Evolutionary conservation across 768 basidiomycete genomes (phyloP).

Genomic region (Agrocybe pediades): DNA sequence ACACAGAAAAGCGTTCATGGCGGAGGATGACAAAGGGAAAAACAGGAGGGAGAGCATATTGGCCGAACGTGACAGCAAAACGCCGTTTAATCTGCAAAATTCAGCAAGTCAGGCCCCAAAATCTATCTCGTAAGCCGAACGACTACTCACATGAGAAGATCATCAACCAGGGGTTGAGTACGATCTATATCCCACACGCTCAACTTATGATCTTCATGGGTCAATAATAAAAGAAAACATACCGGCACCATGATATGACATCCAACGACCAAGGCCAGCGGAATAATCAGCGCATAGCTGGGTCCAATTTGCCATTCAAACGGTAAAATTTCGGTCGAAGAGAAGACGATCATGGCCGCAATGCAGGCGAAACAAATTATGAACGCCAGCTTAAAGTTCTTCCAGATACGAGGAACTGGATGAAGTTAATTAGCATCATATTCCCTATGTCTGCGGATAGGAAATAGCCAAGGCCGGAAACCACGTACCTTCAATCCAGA

Average conservation of each 20-base stretch:
- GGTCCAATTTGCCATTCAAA: slow-evolving; percentile 66
- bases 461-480: not conserved
- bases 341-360: slow-evolving; percentile 63
- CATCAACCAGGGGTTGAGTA: slow-evolving; percentile 87
- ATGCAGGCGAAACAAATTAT: slow-evolving; percentile 60
- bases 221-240: slow-evolving; percentile 26
- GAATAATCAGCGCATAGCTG: slow-evolving; percentile 75
- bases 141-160: slow-evolving; percentile 57
- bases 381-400: slow-evolving; percentile 78
- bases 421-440: not conserved
- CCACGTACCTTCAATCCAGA: slow-evolving; percentile 67
- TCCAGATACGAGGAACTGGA: slow-evolving; percentile 74
- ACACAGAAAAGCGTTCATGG: not conserved
- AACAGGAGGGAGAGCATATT: too few relatives aligned
- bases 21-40: not conserved
- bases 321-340: slow-evolving; percentile 51
- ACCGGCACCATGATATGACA: slow-evolving; percentile 76
- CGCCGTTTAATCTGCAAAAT: too few relatives aligned
- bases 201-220: slow-evolving; percentile 5
- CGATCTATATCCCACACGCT: slow-evolving; percentile 43
- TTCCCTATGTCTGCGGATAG: not conserved
- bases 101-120: too few relatives aligned
- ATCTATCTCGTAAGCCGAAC: too few relatives aligned
- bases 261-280: slow-evolving; percentile 67
- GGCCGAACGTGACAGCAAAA: too few relatives aligned